A percentile compares a stretch with the other conserved stretches of the same genome.
Conservation (phyloP, 176 grass and related monocot species). For the Zea luxurians region DNA sequence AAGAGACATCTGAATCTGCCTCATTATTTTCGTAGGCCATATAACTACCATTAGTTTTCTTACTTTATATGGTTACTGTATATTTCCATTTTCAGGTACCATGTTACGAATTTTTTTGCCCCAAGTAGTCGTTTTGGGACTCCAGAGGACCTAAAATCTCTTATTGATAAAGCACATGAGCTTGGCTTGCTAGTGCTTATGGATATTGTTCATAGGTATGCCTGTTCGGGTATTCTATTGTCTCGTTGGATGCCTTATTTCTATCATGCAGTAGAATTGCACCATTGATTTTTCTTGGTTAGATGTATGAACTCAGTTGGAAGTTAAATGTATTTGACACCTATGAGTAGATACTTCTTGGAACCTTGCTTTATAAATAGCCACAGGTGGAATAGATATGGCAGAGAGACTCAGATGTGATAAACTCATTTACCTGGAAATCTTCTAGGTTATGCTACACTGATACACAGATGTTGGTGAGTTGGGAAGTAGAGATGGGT, state of each 20-base stretch:
- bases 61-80: conserved; percentile 20
- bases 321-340: conserved; percentile 26
- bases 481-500: not conserved
- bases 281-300: not conserved
- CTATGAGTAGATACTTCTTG: conserved; percentile 14
- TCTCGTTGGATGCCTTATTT: not conserved
- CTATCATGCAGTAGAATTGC: conserved; percentile 3
- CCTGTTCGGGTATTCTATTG: conserved; percentile 19
- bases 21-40: not conserved
- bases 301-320: not conserved
- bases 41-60: not conserved
- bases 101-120: conserved; percentile 98
- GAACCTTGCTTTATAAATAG: conserved; percentile 3
- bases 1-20: not conserved
- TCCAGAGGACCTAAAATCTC: conserved; percentile 91
- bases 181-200: conserved; percentile 94
- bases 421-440: conserved; percentile 9
- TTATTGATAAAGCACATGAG: conserved; percentile 96
- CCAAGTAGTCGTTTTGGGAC: conserved; percentile 98
- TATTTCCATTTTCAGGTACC: conserved; percentile 63
- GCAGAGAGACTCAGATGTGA: not conserved
- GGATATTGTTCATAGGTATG: conserved; percentile 97
- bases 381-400: conserved; percentile 7
- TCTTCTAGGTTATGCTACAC: not conserved
- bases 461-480: conserved; percentile 11